Base-by-base conservation (phyloP, 2,329 filamentous ascomycete genomes). In the Pezicula rhizophila region DNA sequence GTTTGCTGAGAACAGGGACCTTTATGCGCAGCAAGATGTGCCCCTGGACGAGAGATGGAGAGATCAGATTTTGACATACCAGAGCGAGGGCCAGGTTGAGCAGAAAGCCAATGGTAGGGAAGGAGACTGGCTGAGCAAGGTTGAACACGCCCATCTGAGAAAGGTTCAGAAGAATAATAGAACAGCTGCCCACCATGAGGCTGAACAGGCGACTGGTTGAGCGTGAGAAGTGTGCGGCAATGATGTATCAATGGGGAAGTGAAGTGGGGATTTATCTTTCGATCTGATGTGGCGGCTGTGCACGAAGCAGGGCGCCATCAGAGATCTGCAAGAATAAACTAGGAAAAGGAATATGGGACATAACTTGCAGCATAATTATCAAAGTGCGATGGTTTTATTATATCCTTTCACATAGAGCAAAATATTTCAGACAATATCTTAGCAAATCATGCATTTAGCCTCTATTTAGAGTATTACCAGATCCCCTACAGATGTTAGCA, bases 391-490 rank as follows among this genome's bases (percentile, higher is more conserved):
- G 28, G 12, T 31, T 31, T 31, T 31, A 31, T 4, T 10, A 31
- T 31, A 31, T 4, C 28, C 11, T 15, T 14, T 18, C 26, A 28
- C n/a, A 14, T 34, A 12, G n/a, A 18, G 8, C 26, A 33, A 3
- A 17, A 17, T 12, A 23, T 17, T 34, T 7, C n/a, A 23, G 23
- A 23, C 23, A 23, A 7, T 23, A 23, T 23, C 23, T 23, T 15
- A 5, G 26, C 28, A 45, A 15, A n/a, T 7, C 15, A 37, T 26
- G 12, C 18, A 46, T n/a, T 57, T 52, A 81, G 25, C 88, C 88
- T 71, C 85, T 81, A 67, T 95, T 93, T 53, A 93, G 68, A 1
- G 88, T 93, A 64, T 95, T 95, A 4, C 88, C 88, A 33, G 84
- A 80, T 0, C 88, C 88, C 64, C 67, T 69, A 31, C 8, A 15